These are phyloP conservation scores for Lanmaoa rubissima DNA, from an alignment of 768 basidiomycete genomes.

Conservation along the genomic window DNA sequence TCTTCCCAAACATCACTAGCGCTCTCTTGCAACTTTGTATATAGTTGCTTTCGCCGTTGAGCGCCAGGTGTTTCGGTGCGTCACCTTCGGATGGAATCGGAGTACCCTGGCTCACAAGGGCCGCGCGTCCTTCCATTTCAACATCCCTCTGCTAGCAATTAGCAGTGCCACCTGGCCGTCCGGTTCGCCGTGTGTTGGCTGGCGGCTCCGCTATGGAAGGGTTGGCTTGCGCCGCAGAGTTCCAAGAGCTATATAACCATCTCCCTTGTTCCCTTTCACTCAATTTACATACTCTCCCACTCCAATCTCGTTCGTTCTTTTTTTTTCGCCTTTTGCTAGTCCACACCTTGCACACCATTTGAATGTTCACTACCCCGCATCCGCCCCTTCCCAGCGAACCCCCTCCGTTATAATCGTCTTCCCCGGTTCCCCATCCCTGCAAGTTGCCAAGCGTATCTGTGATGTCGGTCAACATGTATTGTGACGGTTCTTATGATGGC, in stretches of 20 bases:
- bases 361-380: neutral
- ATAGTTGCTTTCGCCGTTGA: neutral
- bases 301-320: too few relatives aligned
- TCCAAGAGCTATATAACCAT: too few relatives aligned
- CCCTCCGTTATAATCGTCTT: too few relatives aligned
- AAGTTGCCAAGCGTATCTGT: neutral
- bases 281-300: too few relatives aligned
- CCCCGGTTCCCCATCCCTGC: neutral
- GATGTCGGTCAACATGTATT: slow-evolving; percentile 1
- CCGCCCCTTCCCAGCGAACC: neutral
- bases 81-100: neutral
- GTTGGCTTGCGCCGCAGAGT: too few relatives aligned
- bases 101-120: neutral
- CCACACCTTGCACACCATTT: neutral
- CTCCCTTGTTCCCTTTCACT: too few relatives aligned
- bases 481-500: neutral
- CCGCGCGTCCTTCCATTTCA: neutral
- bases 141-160: too few relatives aligned
- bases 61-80: neutral
- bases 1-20: neutral
- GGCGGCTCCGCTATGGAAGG: too few relatives aligned
- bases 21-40: neutral
- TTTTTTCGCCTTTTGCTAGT: too few relatives aligned
- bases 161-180: too few relatives aligned
- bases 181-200: too few relatives aligned